Conservation (phyloP, 805 yeast species). For the Wickerhamomyces tratensis region DNA sequence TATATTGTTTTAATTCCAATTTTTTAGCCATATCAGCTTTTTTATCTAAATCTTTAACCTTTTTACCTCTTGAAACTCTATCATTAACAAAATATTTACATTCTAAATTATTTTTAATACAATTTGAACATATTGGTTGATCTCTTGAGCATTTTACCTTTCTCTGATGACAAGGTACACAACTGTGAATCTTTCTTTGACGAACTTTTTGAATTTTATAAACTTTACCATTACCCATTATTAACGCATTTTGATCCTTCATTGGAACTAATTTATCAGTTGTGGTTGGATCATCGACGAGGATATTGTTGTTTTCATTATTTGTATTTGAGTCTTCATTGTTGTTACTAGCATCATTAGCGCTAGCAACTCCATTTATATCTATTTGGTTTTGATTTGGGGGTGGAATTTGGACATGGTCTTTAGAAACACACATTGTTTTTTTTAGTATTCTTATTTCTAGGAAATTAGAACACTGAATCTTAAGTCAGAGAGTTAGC, state of each 20-base stretch:
- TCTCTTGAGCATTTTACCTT: constrained; percentile 48
- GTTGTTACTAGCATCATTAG: no score
- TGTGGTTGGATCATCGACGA: neutral
- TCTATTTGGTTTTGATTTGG: no score
- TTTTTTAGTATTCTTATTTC: no score
- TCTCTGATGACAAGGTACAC: constrained; percentile 49
- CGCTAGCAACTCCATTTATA: no score
- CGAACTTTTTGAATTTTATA: constrained; percentile 53
- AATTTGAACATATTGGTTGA: constrained; percentile 41
- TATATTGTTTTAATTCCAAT: constrained; percentile 14
- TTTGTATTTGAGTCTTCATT: no score
- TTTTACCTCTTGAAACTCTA: constrained; percentile 29
- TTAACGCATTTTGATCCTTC: constrained; percentile 24
- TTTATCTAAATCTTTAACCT: constrained; percentile 14
- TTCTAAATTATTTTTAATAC: constrained; percentile 33
- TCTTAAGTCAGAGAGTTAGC: no score
- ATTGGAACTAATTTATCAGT: constrained; percentile 17
- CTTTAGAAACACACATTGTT: no score
- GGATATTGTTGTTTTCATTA: no score
- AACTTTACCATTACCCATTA: constrained; percentile 40
- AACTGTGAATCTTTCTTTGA: constrained; percentile 47
- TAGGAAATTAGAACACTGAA: no score
- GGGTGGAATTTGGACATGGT: no score
- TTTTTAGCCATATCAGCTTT: constrained; percentile 14
- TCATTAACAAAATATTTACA: constrained; percentile 53